Base-by-base conservation (phyloP, 169 alveolate species). In the Hepatocystis sp. region DNA sequence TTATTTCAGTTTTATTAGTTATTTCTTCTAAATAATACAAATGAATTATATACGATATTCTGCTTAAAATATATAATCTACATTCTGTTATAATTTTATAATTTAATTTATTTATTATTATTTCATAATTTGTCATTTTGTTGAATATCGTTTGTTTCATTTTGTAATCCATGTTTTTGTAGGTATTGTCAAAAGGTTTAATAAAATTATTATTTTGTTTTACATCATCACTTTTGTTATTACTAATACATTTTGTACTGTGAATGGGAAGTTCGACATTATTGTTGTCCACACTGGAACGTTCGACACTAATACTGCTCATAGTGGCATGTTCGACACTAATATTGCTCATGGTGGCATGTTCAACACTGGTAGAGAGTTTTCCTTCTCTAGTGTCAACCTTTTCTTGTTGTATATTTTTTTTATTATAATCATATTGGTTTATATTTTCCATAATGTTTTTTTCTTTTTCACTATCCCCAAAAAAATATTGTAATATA, bases 11-110 rank as follows among this genome's bases (percentile, higher is more conserved):
- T 39, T 76, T 49, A 27, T 64, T 21, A 36, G 25, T 23, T 58
- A n/a, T n/a, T n/a, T 76, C 78, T 21, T 67, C 67, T 39, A 44
- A 63, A 28, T 58, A 30, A 46, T 76, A 76, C 58, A 76, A 7
- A 39, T 76, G 71, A 36, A 76, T 58, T 15, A 58, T 58, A 21
- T 51, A 49, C 17, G 78, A 46, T 10, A 60, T 58, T 58, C 88
- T 19, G 15, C 88, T 76, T 36, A 76, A 52, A 27, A 76, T 76
- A 27, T 76, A 76, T 49, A 76, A 58, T 49, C 88, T 58, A 15
- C 88, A 76, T 44, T 76, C 88, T 1, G 44, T 27, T 34, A 76
- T 34, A 56, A 76, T 76, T 25, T 30, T 46, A 36, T 56, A 76
- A 44, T 76, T 76, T 30, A 76, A 23, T 34, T 58, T 76, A 21